Evolutionary conservation across 176 grass and related monocot genomes (phyloP).

Genomic region (Luzula sylvatica): DNA sequence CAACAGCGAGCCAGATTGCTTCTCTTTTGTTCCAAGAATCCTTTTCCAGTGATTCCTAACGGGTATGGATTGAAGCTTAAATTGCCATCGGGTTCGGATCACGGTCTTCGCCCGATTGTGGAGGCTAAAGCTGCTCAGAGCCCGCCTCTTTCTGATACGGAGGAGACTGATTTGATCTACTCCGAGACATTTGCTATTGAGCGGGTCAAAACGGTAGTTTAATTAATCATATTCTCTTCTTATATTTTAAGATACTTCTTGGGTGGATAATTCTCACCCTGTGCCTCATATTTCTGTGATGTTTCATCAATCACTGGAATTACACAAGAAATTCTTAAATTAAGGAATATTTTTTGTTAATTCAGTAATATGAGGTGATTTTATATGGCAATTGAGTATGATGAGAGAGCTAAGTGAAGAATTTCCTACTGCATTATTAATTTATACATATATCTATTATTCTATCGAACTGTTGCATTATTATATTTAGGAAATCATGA

Average conservation of each 20-base stretch:
- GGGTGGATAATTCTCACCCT: slow-evolving; percentile 10
- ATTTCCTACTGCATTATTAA: too few species aligned
- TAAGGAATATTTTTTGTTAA: too few species aligned
- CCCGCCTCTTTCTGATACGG: slow-evolving; percentile 21
- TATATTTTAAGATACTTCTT: not conserved
- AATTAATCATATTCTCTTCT: not conserved
- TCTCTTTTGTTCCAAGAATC: slow-evolving; percentile 6
- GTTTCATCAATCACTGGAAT: too few species aligned
- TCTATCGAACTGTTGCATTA: too few species aligned
- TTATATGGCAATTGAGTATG: too few species aligned
- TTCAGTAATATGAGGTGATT: too few species aligned
- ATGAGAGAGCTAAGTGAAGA: too few species aligned
- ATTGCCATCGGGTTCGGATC: slow-evolving; percentile 15
- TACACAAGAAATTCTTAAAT: too few species aligned
- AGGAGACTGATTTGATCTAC: slow-evolving; percentile 29
- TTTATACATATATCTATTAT: too few species aligned
- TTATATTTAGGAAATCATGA: too few species aligned
- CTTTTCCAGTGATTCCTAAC: not conserved
- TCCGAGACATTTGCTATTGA: slow-evolving; percentile 49
- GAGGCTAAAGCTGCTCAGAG: slow-evolving; percentile 19
- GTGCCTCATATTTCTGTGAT: not conserved
- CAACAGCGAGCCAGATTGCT: not conserved
- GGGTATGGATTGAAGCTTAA: not conserved
- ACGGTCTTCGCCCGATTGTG: slow-evolving; percentile 26
- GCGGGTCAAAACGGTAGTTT: slow-evolving; percentile 36